Conservation (phyloP, 73 alveolate genomes). For the Tetrahymena borealis region DNA sequence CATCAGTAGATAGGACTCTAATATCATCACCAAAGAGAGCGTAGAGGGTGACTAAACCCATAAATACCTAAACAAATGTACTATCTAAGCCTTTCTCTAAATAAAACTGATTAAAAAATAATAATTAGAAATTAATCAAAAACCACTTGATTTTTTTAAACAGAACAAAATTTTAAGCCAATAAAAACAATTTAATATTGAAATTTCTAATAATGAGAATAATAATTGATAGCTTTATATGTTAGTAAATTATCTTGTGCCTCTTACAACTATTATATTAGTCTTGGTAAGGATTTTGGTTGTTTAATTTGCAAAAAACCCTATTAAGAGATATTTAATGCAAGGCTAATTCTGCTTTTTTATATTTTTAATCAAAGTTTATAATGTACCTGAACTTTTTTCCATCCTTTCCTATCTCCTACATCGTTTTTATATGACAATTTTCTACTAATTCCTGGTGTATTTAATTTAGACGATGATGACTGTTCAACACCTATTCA, state of each 20-base stretch:
- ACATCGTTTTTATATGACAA: background rate
- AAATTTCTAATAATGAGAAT: no score
- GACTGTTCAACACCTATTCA: background rate
- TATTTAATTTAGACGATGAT: background rate
- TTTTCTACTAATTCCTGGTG: background rate
- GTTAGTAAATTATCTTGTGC: no score
- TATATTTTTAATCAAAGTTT: no score
- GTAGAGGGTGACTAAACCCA: slow-evolving; percentile 68
- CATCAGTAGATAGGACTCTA: slow-evolving; percentile 49
- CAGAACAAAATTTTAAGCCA: background rate
- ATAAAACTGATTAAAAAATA: background rate
- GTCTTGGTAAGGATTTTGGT: no score
- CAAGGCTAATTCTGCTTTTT: no score
- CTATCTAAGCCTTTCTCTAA: slow-evolving; percentile 16
- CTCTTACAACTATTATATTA: no score
- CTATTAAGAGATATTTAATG: no score
- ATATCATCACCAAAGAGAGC: slow-evolving; percentile 83
- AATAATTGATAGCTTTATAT: no score
- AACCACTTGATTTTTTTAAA: background rate
- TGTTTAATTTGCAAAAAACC: no score
- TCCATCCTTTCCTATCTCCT: background rate
- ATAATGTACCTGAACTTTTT: background rate
- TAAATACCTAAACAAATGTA: slow-evolving; percentile 18
- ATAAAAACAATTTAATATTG: no score
- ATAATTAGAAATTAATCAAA: background rate